These are phyloP conservation scores for Purpureocillium takamizusanense DNA, from an alignment of 2,329 filamentous ascomycete genomes.

Conservation along the genomic window DNA sequence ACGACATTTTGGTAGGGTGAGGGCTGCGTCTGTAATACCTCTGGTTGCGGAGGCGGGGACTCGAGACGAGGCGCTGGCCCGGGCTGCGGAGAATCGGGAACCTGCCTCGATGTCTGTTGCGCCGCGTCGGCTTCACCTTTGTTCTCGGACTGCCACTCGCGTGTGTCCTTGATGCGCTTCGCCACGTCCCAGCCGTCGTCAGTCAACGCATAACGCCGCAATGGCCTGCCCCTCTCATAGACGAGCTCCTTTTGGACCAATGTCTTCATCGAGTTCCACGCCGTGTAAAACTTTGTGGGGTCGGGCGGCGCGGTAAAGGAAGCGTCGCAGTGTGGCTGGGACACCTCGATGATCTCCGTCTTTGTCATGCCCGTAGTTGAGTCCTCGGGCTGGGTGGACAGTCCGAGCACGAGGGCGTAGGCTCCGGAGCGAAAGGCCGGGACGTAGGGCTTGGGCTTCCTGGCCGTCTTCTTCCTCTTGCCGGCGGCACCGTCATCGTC, in stretches of 20 bases:
- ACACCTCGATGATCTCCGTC: conserved; percentile 55
- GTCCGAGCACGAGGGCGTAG: conserved; percentile 62
- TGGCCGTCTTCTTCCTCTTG: conserved; percentile 42
- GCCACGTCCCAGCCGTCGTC: conserved; percentile 74
- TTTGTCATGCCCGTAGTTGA: conserved; percentile 52
- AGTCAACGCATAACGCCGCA: conserved; percentile 60
- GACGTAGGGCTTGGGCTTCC: conserved; percentile 59
- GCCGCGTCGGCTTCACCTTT: conserved; percentile 1
- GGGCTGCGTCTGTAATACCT: neutral
- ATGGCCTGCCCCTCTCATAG: conserved; percentile 58
- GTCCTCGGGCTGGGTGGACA: conserved; percentile 51
- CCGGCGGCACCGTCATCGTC: conserved; percentile 28
- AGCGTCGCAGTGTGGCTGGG: conserved; percentile 63
- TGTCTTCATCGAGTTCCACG: conserved; percentile 77
- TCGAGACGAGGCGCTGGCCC: neutral
- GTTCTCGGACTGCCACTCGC: conserved; percentile 22
- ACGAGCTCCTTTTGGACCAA: conserved; percentile 65
- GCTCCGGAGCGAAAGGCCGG: conserved; percentile 63
- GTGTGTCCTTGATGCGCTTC: conserved; percentile 49
- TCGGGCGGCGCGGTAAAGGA: conserved; percentile 63
- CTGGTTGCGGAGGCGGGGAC: neutral
- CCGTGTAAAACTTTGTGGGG: conserved; percentile 63
- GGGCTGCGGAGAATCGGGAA: neutral
- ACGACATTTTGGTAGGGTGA: conserved; percentile 29
- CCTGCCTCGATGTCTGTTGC: neutral